These are phyloP conservation scores for Amoeboaphelidium protococcarum DNA, from an alignment of 371 early-diverging fungal species.

Conservation along the genomic window DNA sequence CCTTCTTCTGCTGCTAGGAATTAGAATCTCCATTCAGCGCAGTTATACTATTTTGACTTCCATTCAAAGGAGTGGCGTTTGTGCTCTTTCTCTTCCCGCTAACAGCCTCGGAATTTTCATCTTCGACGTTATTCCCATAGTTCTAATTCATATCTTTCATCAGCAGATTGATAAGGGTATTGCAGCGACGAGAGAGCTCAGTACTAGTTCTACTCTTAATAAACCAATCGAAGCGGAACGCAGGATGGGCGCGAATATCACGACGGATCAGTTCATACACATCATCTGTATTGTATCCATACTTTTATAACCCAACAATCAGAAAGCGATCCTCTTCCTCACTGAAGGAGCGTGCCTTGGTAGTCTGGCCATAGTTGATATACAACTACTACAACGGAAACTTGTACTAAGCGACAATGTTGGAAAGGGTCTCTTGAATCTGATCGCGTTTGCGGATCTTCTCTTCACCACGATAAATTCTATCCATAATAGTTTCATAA, in stretches of 20 bases:
- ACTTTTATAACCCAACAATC: slow-evolving; percentile 57
- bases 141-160: no score
- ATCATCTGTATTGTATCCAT: slow-evolving; percentile 69
- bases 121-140: no score
- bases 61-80: no score
- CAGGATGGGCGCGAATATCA: slow-evolving; percentile 47
- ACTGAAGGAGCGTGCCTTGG: slow-evolving; percentile 64
- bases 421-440: slow-evolving; percentile 44
- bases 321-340: slow-evolving; percentile 92
- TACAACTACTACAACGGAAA: slow-evolving; percentile 59
- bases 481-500: slow-evolving; percentile 53
- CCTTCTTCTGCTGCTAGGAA: no score
- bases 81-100: no score
- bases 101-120: no score
- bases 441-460: slow-evolving; percentile 45
- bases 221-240: slow-evolving; percentile 93
- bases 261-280: slow-evolving; percentile 65
- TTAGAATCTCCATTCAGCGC: no score
- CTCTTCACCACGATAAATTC: slow-evolving; percentile 65
- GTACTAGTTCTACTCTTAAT: slow-evolving; percentile 63
- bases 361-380: slow-evolving; percentile 45
- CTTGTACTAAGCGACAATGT: slow-evolving; percentile 35
- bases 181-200: neutral
- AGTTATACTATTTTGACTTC: no score
- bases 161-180: neutral